Base-by-base conservation (phyloP, 1,284 basidiomycete species). In the Puccinia novopanici region DNA sequence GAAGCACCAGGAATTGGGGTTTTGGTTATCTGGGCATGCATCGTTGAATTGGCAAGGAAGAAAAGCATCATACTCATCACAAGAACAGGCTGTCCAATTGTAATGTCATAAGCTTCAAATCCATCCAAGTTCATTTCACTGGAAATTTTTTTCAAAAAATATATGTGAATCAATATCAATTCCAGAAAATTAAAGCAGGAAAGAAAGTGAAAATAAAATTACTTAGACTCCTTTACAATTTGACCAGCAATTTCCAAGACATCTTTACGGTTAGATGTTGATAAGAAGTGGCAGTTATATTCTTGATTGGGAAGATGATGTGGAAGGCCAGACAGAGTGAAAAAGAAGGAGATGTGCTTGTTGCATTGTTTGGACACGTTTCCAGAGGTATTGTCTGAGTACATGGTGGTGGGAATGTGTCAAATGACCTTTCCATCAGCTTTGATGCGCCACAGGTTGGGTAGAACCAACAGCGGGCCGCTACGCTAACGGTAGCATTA, bases 231-330 rank as follows among this genome's bases (percentile, higher is more conserved):
- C 15, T 73, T 27, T 9, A 73, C 71, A 37, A 73, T 24, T 22
- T 42, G 71, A 19, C 30, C 17, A 0, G 52, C 71, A 54, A 57
- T 40, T 55, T 73, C 71, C n/a, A 73, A 73, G 6, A 50, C 71
- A 3, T 52, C 71, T 24, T 50, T 27, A 13, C 27, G n/a, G 52
- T 73, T 73, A 1, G 71, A 73, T 17, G 71, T 73, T 24, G 71
- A 27, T 13, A 73, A 34, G 30, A 73, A 73, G 52, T 73, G 71
- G 57, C 71, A 73, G n/a, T 73, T 57, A 30, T 73, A 73, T 24
- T 55, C 71, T 34, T 52, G 45, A 24, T 72, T 72, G 1, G 48
- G 34, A 2, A 65, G 17, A 65, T 42, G 8, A n/a, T 34, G 61
- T 42, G 37, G 61, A 42, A 73, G 48, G 24, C 70, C 48, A 54